Evolutionary conservation across 192 early-diverging fungal species (phyloP).

Genomic region (Physocladia obscura): DNA sequence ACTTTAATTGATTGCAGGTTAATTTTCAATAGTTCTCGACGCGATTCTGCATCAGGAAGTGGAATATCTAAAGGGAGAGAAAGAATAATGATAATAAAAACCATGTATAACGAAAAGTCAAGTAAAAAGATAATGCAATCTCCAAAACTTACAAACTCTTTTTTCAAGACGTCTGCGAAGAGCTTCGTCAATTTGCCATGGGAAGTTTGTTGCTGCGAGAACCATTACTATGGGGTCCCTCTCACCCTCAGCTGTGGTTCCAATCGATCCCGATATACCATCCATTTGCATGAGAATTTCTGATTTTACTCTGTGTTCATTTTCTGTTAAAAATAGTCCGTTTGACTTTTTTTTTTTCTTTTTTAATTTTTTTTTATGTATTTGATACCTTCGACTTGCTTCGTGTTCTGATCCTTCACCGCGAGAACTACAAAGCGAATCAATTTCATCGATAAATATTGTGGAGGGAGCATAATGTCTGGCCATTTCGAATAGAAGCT

Average conservation of each 20-base stretch:
- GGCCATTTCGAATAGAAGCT: constrained; percentile 62
- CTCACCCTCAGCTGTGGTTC: constrained; percentile 35
- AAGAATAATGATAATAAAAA: background rate
- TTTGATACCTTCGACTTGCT: constrained; percentile 39
- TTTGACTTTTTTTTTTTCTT: no score
- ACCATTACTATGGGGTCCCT: constrained; percentile 62
- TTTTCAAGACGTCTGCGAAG: constrained; percentile 61
- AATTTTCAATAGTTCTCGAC: constrained; percentile 51
- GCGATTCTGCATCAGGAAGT: constrained; percentile 51
- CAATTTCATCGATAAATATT: constrained; percentile 70
- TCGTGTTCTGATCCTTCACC: constrained; percentile 58
- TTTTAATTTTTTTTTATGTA: no score
- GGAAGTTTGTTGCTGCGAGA: constrained; percentile 67
- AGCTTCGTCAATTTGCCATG: constrained; percentile 72
- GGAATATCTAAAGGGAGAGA: constrained; percentile 58
- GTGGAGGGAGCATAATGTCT: constrained; percentile 61
- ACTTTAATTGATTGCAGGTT: constrained; percentile 55
- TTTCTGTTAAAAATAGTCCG: constrained; percentile 1
- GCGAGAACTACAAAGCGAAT: constrained; percentile 51
- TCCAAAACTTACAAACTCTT: constrained; percentile 53
- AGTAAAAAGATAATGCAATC: background rate
- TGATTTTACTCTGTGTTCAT: constrained; percentile 51
- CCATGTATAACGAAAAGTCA: constrained; percentile 3
- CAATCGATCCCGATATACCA: constrained; percentile 46
- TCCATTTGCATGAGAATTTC: constrained; percentile 72